Conservation (phyloP, 306 rosid species). For the Psophocarpus tetragonolobus region DNA sequence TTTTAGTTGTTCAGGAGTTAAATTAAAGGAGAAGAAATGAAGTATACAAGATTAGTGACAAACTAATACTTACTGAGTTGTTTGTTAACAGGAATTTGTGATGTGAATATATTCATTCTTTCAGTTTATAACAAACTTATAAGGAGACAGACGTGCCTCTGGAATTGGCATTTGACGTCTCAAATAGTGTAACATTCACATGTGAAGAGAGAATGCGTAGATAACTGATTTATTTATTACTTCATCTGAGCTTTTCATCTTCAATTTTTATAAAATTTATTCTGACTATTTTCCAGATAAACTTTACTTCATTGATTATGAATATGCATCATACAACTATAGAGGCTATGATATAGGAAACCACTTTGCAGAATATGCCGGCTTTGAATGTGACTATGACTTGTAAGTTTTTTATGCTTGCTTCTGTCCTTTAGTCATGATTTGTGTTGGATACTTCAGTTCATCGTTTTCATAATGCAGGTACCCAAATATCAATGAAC, state of each 20-base stretch:
- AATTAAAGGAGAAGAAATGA: constrained; percentile 5
- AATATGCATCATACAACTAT: constrained; percentile 92
- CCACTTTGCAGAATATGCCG: constrained; percentile 93
- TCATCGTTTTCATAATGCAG: constrained; percentile 46
- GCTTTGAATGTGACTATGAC: constrained; percentile 83
- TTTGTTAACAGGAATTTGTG: constrained; percentile 15
- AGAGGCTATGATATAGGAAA: constrained; percentile 96
- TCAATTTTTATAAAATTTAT: constrained; percentile 24
- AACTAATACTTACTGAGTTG: background rate
- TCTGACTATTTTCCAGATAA: constrained; percentile 60
- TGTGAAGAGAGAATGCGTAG: constrained; percentile 24
- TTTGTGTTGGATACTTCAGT: constrained; percentile 29
- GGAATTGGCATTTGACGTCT: constrained; percentile 1
- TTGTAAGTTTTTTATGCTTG: constrained; percentile 52
- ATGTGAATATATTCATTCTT: constrained; percentile 26
- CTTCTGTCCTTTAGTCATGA: background rate
- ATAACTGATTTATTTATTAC: constrained; percentile 19
- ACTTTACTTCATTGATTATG: constrained; percentile 89
- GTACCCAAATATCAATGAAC: constrained; percentile 75
- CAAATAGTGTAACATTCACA: constrained; percentile 20
- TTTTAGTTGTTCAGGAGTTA: constrained; percentile 12
- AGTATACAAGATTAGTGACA: constrained; percentile 11
- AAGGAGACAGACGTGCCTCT: constrained; percentile 9
- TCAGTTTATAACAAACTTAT: constrained; percentile 17
- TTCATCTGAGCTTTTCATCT: constrained; percentile 16